These are phyloP conservation scores for Leccinum pachyderme DNA, from an alignment of 1,284 basidiomycete genomes.

Conservation along the genomic window DNA sequence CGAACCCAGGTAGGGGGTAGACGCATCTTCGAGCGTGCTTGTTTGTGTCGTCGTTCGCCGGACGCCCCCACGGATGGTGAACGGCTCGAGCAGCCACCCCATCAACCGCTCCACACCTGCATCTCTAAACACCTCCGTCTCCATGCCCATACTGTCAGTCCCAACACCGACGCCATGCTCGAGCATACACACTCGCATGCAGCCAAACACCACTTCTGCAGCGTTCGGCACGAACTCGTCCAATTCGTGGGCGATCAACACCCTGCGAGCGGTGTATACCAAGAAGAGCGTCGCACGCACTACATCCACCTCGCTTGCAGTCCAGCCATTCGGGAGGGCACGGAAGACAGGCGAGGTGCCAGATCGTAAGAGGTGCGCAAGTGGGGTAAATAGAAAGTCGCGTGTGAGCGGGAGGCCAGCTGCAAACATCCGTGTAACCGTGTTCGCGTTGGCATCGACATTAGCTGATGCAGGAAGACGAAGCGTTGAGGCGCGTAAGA, in stretches of 20 bases:
- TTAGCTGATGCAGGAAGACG: slow-evolving; percentile 36
- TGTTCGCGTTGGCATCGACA: neutral
- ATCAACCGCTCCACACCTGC: slow-evolving; percentile 57
- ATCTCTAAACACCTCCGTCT: slow-evolving; percentile 71
- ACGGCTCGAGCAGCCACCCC: slow-evolving; percentile 56
- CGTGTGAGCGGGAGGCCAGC: slow-evolving; percentile 61
- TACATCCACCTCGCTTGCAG: slow-evolving; percentile 78
- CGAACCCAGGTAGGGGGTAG: slow-evolving; percentile 61
- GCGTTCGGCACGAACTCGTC: slow-evolving; percentile 41
- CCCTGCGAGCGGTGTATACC: slow-evolving; percentile 41
- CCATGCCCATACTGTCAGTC: slow-evolving; percentile 3
- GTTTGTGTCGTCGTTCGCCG: neutral
- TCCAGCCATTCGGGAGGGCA: slow-evolving; percentile 71
- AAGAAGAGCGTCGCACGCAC: slow-evolving; percentile 67
- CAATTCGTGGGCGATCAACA: slow-evolving; percentile 46
- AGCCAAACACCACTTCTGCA: slow-evolving; percentile 66
- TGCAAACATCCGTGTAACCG: neutral
- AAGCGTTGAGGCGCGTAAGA: slow-evolving; percentile 52
- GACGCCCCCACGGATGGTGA: slow-evolving; percentile 34
- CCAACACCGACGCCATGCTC: slow-evolving; percentile 54
- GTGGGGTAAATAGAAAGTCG: slow-evolving; percentile 74
- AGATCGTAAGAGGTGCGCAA: slow-evolving; percentile 83
- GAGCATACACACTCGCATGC: slow-evolving; percentile 95
- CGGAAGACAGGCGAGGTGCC: slow-evolving; percentile 73
- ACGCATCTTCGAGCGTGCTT: slow-evolving; percentile 53